These are phyloP conservation scores for Neocallimastix lanati DNA, from an alignment of 192 early-diverging fungal genomes.

Conservation along the genomic window DNA sequence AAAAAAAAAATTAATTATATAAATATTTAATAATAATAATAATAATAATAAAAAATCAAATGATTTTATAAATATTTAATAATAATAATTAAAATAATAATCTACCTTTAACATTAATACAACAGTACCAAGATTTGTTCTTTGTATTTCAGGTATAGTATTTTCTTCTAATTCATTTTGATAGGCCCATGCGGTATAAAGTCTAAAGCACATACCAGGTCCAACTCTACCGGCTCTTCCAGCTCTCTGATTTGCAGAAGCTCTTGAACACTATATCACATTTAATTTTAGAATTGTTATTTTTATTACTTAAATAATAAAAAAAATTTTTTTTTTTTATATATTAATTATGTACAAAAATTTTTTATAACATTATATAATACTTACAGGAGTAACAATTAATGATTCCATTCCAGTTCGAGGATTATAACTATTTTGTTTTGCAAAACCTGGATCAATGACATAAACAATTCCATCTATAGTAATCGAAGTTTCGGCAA, in stretches of 20 bases:
- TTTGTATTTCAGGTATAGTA: constrained; percentile 88
- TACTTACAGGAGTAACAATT: constrained; percentile 79
- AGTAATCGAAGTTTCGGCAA: constrained; percentile 97
- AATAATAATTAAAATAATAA: too few species aligned
- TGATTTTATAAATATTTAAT: too few species aligned
- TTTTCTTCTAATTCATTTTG: constrained; percentile 87
- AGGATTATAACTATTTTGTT: constrained; percentile 89
- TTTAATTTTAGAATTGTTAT: too few species aligned
- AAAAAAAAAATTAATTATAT: too few species aligned
- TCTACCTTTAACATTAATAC: constrained; percentile 65
- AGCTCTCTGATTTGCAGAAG: not conserved
- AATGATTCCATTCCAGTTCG: constrained; percentile 91
- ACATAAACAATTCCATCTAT: constrained; percentile 88
- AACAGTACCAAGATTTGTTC: constrained; percentile 79
- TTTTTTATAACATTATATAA: too few species aligned
- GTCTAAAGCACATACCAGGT: not conserved
- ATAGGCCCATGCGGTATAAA: constrained; percentile 1
- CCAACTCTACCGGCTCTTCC: not conserved
- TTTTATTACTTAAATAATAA: too few species aligned
- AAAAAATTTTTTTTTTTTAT: too few species aligned
- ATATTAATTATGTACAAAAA: too few species aligned
- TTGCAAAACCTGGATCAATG: constrained; percentile 94
- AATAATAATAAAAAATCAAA: too few species aligned
- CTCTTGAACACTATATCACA: not conserved
- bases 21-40: too few species aligned